Percentiles rank a stretch among this genome's conserved stretches.
phyloP scores from a whole-genome alignment of 129 eudicot genomes.

The Scalesia atractyloides region DNA sequence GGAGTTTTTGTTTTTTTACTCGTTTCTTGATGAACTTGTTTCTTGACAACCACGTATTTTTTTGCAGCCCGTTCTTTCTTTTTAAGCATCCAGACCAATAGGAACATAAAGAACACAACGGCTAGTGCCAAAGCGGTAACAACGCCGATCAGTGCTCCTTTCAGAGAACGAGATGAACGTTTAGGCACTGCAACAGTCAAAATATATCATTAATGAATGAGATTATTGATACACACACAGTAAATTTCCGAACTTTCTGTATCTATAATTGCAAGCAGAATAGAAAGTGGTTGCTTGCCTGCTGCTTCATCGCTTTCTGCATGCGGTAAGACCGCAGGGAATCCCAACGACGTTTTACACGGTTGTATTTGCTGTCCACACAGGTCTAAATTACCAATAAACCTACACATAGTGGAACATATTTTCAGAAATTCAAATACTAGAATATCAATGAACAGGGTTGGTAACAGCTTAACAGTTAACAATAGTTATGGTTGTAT shows the following conservation, averaged over 20 bases:
- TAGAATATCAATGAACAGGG: not conserved
- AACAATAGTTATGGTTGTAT: not conserved
- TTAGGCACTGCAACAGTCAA: constrained; percentile 62
- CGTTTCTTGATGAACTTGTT: constrained; percentile 83
- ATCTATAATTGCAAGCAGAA: not conserved
- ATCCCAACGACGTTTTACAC: constrained; percentile 87
- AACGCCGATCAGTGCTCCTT: constrained; percentile 63
- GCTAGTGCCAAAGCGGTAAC: constrained; percentile 50
- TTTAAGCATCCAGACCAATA: constrained; percentile 63
- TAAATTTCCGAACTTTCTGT: not conserved
- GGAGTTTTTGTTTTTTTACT: constrained; percentile 30
- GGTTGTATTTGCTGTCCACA: constrained; percentile 92
- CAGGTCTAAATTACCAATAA: constrained; percentile 87
- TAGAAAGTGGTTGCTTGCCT: constrained; percentile 44
- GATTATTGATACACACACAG: not conserved
- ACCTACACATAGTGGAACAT: constrained; percentile 53
- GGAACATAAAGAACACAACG: constrained; percentile 55
- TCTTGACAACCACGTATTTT: constrained; percentile 79
- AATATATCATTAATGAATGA: not conserved
- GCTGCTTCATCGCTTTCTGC: constrained; percentile 85
- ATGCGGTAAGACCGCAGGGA: constrained; percentile 94
- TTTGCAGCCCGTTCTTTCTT: constrained; percentile 91
- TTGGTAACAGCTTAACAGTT: not conserved
- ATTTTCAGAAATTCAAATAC: constrained; percentile 22
- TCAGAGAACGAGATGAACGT: constrained; percentile 61